Conservation (phyloP, 495 filamentous ascomycete species). For the Saxispiralis lemnorum region DNA sequence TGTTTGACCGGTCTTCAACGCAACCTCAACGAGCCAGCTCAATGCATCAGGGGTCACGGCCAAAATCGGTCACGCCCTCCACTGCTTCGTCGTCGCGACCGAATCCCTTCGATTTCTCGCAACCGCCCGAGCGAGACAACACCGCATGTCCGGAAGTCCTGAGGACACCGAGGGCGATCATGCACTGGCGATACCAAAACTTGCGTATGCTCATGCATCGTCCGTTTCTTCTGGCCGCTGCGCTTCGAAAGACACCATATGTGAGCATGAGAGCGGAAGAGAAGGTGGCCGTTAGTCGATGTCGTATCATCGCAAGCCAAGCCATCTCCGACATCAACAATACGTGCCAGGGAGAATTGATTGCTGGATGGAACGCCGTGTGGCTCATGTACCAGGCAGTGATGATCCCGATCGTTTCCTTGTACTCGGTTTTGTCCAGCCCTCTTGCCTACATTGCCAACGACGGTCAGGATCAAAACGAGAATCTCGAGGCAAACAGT, state of each 20-base stretch:
- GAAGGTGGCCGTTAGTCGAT: constrained; percentile 48
- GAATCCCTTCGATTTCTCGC: constrained; percentile 10
- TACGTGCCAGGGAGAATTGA: constrained; percentile 53
- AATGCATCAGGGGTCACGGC: background rate
- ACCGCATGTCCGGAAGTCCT: constrained; percentile 55
- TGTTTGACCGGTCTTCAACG: background rate
- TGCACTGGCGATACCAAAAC: constrained; percentile 70
- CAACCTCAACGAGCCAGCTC: background rate
- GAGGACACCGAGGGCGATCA: constrained; percentile 50
- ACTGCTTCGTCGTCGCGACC: background rate
- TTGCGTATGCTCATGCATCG: constrained; percentile 65
- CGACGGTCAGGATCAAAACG: background rate
- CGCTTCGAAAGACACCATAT: constrained; percentile 45
- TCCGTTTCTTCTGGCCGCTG: constrained; percentile 52
- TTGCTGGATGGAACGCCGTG: constrained; percentile 65
- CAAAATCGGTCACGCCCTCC: background rate
- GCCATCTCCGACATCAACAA: constrained; percentile 54
- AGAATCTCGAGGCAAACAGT: background rate
- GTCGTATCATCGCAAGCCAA: constrained; percentile 48
- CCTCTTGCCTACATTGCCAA: background rate
- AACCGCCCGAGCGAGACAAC: constrained; percentile 15
- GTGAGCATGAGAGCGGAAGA: constrained; percentile 44
- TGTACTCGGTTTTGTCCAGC: constrained; percentile 24
- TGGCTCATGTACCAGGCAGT: constrained; percentile 71
- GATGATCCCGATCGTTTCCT: constrained; percentile 56